Conservation (phyloP, 306 rosid species). For the Abrus precatorius region DNA sequence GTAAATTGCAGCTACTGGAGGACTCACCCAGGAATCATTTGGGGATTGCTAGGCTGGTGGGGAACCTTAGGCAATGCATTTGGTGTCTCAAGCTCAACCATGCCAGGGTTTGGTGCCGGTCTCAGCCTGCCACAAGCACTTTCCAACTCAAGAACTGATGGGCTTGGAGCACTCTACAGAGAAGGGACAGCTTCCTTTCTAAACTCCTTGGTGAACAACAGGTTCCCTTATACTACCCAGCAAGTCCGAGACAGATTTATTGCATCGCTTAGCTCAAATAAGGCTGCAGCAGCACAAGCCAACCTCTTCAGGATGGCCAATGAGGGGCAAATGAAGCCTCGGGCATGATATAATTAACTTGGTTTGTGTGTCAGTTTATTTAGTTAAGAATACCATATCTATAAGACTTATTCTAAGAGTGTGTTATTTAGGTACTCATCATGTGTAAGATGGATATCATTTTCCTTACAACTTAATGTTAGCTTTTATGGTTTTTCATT, state of each 20-base stretch:
- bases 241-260: constrained; percentile 83
- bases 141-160: constrained; percentile 82
- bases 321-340: constrained; percentile 71
- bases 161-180: constrained; percentile 77
- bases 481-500: constrained; percentile 46
- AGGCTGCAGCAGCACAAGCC: constrained; percentile 81
- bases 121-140: constrained; percentile 80
- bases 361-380: constrained; percentile 31
- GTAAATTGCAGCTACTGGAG: constrained; percentile 82
- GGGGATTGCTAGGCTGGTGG: constrained; percentile 98
- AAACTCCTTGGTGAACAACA: constrained; percentile 82
- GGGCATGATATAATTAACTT: constrained; percentile 55
- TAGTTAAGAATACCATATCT: constrained; percentile 38
- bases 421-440: constrained; percentile 51
- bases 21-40: constrained; percentile 81
- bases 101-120: constrained; percentile 68
- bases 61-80: constrained; percentile 80
- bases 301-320: constrained; percentile 83
- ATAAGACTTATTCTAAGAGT: constrained; percentile 44
- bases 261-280: constrained; percentile 70
- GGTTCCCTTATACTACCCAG: constrained; percentile 72
- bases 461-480: constrained; percentile 46
- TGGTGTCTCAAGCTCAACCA: constrained; percentile 54
- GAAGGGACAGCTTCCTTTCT: constrained; percentile 91
- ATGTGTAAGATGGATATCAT: constrained; percentile 45